Conservation (phyloP, 805 yeast genomes). For the Yarrowia divulgata region DNA sequence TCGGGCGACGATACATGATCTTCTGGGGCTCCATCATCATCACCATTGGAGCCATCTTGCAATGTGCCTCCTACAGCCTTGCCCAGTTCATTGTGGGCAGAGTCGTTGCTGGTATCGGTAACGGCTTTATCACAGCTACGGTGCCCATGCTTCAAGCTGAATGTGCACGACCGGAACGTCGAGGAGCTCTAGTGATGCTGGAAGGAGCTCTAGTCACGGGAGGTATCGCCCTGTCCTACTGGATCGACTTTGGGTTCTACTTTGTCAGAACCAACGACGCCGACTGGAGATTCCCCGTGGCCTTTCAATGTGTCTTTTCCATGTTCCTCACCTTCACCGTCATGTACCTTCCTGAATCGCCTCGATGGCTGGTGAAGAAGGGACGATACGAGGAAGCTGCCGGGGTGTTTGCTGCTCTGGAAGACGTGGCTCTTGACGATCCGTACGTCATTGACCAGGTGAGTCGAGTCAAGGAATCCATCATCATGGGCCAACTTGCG, state of each 20-base stretch:
- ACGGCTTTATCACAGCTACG: slow-evolving; percentile 78
- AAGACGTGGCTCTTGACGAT: slow-evolving; percentile 18
- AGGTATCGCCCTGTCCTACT: slow-evolving; percentile 76
- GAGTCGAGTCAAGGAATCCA: slow-evolving; percentile 5
- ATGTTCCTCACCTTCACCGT: slow-evolving; percentile 65
- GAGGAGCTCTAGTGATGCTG: slow-evolving; percentile 72
- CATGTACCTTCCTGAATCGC: slow-evolving; percentile 81
- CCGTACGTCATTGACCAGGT: slow-evolving; percentile 14
- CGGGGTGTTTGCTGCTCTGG: slow-evolving; percentile 50
- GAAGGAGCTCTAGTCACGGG: slow-evolving; percentile 76
- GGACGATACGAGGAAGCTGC: slow-evolving; percentile 57
- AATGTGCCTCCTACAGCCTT: slow-evolving; percentile 57
- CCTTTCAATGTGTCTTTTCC: slow-evolving; percentile 67
- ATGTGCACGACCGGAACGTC: slow-evolving; percentile 67
- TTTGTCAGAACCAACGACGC: slow-evolving; percentile 62
- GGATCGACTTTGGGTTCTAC: slow-evolving; percentile 54
- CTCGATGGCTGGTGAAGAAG: slow-evolving; percentile 78
- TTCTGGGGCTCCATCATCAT: slow-evolving; percentile 62
- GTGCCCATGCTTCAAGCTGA: slow-evolving; percentile 89
- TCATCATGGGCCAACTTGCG: slow-evolving; percentile 9
- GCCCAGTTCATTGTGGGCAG: slow-evolving; percentile 81
- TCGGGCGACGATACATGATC: slow-evolving; percentile 72
- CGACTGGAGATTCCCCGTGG: slow-evolving; percentile 82
- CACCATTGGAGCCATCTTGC: slow-evolving; percentile 68
- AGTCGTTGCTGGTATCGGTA: slow-evolving; percentile 75